phyloP scores from a whole-genome alignment of 1,284 basidiomycete genomes.

The Melampsora larici-populina region DNA sequence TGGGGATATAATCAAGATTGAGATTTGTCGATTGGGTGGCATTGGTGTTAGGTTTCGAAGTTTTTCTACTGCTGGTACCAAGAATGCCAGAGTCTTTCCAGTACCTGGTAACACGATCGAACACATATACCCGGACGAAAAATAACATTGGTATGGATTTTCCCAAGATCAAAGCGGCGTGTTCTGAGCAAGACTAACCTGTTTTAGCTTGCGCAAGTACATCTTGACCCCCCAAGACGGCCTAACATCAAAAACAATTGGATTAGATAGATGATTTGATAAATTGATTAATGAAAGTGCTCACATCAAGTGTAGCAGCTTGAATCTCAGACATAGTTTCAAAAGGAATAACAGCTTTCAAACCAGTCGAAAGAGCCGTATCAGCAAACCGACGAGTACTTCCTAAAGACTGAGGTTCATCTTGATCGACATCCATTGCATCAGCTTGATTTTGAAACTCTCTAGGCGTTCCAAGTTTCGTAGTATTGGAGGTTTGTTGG shows the following conservation, averaged over 20 bases:
- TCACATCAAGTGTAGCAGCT: constrained; percentile 48
- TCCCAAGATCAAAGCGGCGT: too few species aligned
- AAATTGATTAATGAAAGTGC: background rate
- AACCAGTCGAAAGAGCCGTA: background rate
- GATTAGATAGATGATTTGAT: background rate
- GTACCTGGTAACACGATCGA: constrained; percentile 61
- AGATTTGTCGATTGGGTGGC: constrained; percentile 47
- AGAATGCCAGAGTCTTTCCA: constrained; percentile 86
- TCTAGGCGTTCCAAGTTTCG: background rate
- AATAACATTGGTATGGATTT: too few species aligned
- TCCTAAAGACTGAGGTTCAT: constrained; percentile 11
- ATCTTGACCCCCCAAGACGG: constrained; percentile 49
- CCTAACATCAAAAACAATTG: background rate
- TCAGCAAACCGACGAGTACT: constrained; percentile 5
- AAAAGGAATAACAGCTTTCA: constrained; percentile 47
- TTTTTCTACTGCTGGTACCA: constrained; percentile 76
- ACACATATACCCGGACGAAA: background rate
- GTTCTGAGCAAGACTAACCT: background rate
- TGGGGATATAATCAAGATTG: constrained; percentile 56
- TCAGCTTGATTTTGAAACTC: background rate
- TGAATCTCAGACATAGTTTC: constrained; percentile 50
- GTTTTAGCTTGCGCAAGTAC: constrained; percentile 82
- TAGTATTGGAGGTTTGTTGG: too few species aligned
- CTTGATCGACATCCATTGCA: background rate
- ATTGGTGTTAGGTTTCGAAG: constrained; percentile 50